Evolutionary conservation across 1,284 basidiomycete genomes (phyloP), one percentile per base, ranked within the genome.

Genomic region (Tilletia caries): DNA sequence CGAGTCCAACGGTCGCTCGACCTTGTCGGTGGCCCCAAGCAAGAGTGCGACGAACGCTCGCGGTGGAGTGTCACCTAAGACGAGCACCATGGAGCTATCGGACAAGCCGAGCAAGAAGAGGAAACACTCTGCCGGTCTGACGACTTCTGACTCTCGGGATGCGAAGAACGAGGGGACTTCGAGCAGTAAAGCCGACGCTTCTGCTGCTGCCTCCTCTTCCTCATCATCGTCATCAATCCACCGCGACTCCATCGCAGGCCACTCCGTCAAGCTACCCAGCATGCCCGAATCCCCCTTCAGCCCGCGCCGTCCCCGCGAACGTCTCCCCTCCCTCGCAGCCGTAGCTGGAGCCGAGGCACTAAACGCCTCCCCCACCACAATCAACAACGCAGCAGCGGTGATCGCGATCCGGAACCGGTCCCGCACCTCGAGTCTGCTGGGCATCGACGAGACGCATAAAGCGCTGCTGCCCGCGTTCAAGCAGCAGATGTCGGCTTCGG

Each of bases 391-490:
- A 34, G 25, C 25, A 23, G 29, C 32, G 34, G 6, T 4, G 8
- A n/a, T n/a, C 25, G 64, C 25, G n/a, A n/a, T n/a, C 33, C 27
- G 27, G 20, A 64, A 23, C 27, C 65, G 65, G 18, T 48, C 46
- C 25, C 43, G 43, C n/a, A 48, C 44, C 20, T 50, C 65, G 18
- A 48, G 58, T 34, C 58, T 62, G 37, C 29, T 66, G 37, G 23
- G 43, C 37, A 32, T 67, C 32, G 66, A 67, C 52, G 66, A 67
- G 54, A 48, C 32, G 29, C 66, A 67, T 18, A 67, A 67, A 41
- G 66, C 50, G 5, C 23, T 48, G 15, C 52, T 67, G 33, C 54
- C 64, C 27, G 64, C 64, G 12, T 65, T 65, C 64, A 65, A 46
- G 37, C 64, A 65, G 25, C 64, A 65, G 37, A 44, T 46, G 64